Percentiles rank a stretch among this genome's conserved stretches.
These are phyloP conservation scores for Ensete glaucum DNA, from an alignment of 176 grass and related monocot species.

Conservation along the genomic window DNA sequence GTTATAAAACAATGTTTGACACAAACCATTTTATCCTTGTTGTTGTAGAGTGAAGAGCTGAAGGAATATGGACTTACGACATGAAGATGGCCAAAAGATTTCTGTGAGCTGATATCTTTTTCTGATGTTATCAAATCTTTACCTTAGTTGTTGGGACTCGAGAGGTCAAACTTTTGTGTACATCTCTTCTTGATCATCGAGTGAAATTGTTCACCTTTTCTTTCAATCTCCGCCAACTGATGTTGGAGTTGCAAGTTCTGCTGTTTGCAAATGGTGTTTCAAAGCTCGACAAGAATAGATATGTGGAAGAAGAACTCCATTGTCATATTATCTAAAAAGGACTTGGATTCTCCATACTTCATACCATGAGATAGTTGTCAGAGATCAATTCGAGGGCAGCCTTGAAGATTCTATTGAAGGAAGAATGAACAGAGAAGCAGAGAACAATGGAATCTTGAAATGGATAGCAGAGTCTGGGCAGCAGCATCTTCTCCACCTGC, in stretches of 20 bases:
- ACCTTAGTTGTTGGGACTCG: not conserved
- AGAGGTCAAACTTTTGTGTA: not conserved
- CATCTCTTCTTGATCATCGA: not conserved
- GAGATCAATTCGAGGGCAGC: not conserved
- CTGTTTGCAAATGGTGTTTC: too few species aligned
- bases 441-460: slow-evolving; percentile 2
- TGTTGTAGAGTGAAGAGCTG: slow-evolving; percentile 20
- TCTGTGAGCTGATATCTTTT: not conserved
- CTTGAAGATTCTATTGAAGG: not conserved
- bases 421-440: not conserved
- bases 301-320: too few species aligned
- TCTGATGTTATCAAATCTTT: not conserved
- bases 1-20: not conserved
- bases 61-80: not conserved
- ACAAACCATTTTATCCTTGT: not conserved
- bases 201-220: not conserved
- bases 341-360: too few species aligned
- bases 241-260: too few species aligned
- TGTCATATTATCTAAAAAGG: too few species aligned
- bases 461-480: not conserved
- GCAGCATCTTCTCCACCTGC: not conserved
- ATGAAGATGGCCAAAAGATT: not conserved
- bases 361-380: not conserved
- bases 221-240: too few species aligned
- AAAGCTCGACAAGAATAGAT: too few species aligned